Percentiles rank a stretch among this genome's conserved stretches.
These are phyloP conservation scores for Diutina pseudorugosa DNA, from an alignment of 1,139 yeast species.

Conservation along the genomic window DNA sequence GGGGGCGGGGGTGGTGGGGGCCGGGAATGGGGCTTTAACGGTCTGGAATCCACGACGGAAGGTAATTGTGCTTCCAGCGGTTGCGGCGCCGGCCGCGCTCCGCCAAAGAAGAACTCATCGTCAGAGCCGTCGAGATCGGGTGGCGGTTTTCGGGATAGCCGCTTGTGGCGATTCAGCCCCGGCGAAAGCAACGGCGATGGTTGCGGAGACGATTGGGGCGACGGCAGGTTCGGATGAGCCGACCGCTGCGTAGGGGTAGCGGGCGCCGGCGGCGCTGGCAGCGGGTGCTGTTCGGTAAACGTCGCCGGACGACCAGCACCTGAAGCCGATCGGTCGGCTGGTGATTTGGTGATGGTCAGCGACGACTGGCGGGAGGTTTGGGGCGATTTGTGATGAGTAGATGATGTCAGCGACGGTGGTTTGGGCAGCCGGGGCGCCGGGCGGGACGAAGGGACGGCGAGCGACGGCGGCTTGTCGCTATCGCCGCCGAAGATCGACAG, in stretches of 20 bases:
- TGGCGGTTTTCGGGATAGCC: constrained; percentile 1
- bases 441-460: not conserved
- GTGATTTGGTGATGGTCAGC: not conserved
- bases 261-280: not conserved
- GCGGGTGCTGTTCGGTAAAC: not conserved
- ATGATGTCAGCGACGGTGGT: not conserved
- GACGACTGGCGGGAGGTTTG: not conserved
- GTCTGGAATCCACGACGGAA: not conserved
- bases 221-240: not conserved
- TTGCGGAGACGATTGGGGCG: not conserved
- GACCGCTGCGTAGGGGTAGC: not conserved
- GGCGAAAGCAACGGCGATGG: not conserved
- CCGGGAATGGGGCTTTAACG: not conserved
- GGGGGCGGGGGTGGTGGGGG: not conserved
- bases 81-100: not conserved
- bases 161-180: not conserved
- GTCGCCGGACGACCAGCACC: not conserved
- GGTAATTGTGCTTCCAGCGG: too few species aligned
- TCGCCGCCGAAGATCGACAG: constrained; percentile 1
- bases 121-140: not conserved
- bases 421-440: not conserved
- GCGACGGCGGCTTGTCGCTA: not conserved
- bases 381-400: not conserved
- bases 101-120: not conserved
- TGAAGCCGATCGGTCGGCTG: too few species aligned